Conservation (phyloP, 2,329 filamentous ascomycete genomes). For the Penicillium occitanis region DNA sequence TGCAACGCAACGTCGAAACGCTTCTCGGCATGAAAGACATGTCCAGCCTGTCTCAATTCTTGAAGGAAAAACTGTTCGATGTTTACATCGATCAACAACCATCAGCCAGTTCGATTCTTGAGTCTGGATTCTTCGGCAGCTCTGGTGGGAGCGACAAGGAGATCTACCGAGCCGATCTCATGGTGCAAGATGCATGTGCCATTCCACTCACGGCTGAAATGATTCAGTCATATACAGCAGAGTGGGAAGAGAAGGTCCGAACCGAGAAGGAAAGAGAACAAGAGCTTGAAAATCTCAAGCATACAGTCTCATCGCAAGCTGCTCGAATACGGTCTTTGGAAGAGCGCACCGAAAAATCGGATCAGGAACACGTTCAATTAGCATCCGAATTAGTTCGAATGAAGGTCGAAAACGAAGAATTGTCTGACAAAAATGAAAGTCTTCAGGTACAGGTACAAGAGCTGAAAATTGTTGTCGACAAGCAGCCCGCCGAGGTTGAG, state of each 20-base stretch:
- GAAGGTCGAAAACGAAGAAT: slow-evolving; percentile 89
- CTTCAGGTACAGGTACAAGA: slow-evolving; percentile 82
- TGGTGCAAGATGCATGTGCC: slow-evolving; percentile 89
- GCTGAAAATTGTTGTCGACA: slow-evolving; percentile 81
- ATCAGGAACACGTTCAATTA: slow-evolving; percentile 85
- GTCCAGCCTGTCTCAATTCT: slow-evolving; percentile 79
- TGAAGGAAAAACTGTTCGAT: slow-evolving; percentile 93
- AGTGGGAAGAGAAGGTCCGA: slow-evolving; percentile 92
- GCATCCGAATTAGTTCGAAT: slow-evolving; percentile 88
- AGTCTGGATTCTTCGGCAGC: slow-evolving; percentile 95
- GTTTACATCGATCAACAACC: slow-evolving; percentile 95
- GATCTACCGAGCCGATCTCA: slow-evolving; percentile 88
- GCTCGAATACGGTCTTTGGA: slow-evolving; percentile 80
- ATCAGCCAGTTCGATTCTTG: slow-evolving; percentile 86
- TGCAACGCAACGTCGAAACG: slow-evolving; percentile 85
- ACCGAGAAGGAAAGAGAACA: slow-evolving; percentile 76
- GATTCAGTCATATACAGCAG: slow-evolving; percentile 74
- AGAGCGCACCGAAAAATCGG: slow-evolving; percentile 81
- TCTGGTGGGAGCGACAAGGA: slow-evolving; percentile 89
- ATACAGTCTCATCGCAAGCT: slow-evolving; percentile 66
- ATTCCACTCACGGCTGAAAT: slow-evolving; percentile 81
- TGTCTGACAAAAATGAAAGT: slow-evolving; percentile 86
- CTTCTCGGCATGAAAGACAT: slow-evolving; percentile 88
- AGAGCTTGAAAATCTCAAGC: slow-evolving; percentile 73
- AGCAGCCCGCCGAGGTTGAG: slow-evolving; percentile 86